Percentiles rank a stretch among this genome's conserved stretches.
Conservation (phyloP, 2,329 filamentous ascomycete species). For the Penicillium sp. region DNA sequence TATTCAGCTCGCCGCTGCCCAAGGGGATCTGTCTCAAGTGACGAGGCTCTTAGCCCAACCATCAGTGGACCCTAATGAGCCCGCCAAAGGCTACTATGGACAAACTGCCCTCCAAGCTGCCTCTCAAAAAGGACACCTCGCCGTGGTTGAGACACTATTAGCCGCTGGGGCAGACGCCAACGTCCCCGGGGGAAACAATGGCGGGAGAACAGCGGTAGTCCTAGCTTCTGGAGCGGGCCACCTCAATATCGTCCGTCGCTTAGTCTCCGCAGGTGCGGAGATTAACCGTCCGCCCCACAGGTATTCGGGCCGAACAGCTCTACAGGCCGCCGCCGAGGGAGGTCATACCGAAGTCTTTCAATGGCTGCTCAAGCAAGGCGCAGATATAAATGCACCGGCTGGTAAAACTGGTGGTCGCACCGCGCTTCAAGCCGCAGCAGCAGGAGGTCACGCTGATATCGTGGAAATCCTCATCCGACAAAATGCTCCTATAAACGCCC, state of each 20-base stretch:
- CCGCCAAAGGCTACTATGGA: slow-evolving; percentile 14
- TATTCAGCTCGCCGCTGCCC: neutral
- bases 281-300: slow-evolving; percentile 20
- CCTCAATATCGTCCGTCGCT: slow-evolving; percentile 18
- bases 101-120: slow-evolving; percentile 36
- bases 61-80: neutral
- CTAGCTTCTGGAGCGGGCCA: slow-evolving; percentile 1
- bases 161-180: slow-evolving; percentile 1
- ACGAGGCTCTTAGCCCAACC: neutral
- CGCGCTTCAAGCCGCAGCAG: slow-evolving; percentile 15
- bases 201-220: neutral
- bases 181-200: neutral
- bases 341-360: slow-evolving; percentile 13
- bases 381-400: slow-evolving; percentile 24
- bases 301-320: slow-evolving; percentile 8
- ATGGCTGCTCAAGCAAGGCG: slow-evolving; percentile 21
- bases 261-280: slow-evolving; percentile 25
- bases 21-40: neutral
- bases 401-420: slow-evolving; percentile 13
- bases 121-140: slow-evolving; percentile 24
- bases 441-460: slow-evolving; percentile 8
- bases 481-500: slow-evolving; percentile 20
- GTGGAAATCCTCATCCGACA: slow-evolving; percentile 12
- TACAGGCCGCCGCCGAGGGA: slow-evolving; percentile 12
- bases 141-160: slow-evolving; percentile 11